Evolutionary conservation across 73 alveolate genomes (phyloP).

Genomic region (Paraurostyla sp.): DNA sequence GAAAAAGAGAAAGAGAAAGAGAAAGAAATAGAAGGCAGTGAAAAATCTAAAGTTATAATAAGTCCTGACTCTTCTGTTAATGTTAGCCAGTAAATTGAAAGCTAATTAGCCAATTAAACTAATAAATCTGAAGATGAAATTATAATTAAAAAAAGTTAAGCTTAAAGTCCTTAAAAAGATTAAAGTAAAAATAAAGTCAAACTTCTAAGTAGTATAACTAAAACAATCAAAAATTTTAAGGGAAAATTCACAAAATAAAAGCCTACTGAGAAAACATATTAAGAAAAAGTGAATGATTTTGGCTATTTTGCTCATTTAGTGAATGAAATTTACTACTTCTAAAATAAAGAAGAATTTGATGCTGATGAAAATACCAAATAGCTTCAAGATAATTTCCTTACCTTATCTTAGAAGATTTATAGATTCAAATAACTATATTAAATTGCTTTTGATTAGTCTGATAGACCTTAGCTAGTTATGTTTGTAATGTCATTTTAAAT

Average conservation of each 20-base stretch:
- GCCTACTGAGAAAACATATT: not conserved
- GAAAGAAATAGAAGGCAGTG: no score
- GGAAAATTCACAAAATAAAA: not conserved
- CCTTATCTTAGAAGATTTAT: not conserved
- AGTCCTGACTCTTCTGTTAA: no score
- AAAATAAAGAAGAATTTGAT: not conserved
- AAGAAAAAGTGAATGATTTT: not conserved
- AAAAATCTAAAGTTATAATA: no score
- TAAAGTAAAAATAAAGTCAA: no score
- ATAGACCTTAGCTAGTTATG: not conserved
- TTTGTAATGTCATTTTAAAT: slow-evolving; percentile 9
- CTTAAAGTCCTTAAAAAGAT: no score
- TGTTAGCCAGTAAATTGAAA: no score
- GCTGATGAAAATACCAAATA: not conserved
- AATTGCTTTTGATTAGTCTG: not conserved
- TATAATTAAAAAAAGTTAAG: no score
- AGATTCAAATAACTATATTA: slow-evolving; percentile 3
- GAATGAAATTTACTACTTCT: not conserved
- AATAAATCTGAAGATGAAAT: no score
- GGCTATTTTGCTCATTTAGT: slow-evolving; percentile 7
- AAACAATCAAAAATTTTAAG: not conserved
- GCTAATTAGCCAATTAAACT: no score
- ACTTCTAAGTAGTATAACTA: not conserved
- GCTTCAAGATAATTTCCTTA: not conserved
- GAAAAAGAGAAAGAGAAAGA: not conserved